phyloP scores from a whole-genome alignment of 345 rosid genomes.

The Salix koriyanagi region DNA sequence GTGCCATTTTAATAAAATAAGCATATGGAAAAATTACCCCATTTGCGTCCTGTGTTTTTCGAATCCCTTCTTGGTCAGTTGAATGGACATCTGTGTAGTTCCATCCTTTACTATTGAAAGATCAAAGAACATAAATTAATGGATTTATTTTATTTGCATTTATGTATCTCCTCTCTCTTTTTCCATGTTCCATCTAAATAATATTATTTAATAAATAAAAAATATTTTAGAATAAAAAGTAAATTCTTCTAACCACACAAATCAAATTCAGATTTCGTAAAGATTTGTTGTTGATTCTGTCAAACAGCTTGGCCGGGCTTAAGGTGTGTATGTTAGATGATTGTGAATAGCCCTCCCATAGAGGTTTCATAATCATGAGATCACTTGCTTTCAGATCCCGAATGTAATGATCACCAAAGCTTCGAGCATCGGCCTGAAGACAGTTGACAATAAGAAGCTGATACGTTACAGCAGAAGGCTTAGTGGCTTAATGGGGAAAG shows the following conservation, averaged over 20 bases:
- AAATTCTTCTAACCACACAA: neutral
- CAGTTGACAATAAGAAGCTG: too few relatives aligned
- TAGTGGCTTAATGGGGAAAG: too few relatives aligned
- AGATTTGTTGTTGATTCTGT: neutral
- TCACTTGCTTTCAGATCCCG: too few relatives aligned
- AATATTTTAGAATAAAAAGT: neutral
- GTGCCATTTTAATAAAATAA: neutral
- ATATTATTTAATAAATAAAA: too few relatives aligned
- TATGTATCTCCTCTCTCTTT: neutral
- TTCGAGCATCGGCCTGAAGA: too few relatives aligned
- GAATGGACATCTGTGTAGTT: neutral
- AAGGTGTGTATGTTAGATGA: too few relatives aligned
- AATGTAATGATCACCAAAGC: too few relatives aligned
- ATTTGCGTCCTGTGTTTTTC: neutral
- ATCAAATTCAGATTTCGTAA: neutral
- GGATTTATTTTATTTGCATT: neutral
- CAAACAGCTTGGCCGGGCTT: neutral
- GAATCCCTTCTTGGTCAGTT: neutral
- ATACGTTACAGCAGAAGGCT: too few relatives aligned
- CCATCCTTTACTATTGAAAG: neutral
- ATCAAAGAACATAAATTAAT: neutral
- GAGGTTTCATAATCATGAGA: too few relatives aligned
- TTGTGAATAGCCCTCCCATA: too few relatives aligned
- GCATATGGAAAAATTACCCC: neutral
- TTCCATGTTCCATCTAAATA: too few relatives aligned